Percentiles rank a stretch among this genome's conserved stretches.
These are phyloP conservation scores for Colletotrichum tabaci DNA, from an alignment of 2,329 filamentous ascomycete genomes.

Conservation along the genomic window DNA sequence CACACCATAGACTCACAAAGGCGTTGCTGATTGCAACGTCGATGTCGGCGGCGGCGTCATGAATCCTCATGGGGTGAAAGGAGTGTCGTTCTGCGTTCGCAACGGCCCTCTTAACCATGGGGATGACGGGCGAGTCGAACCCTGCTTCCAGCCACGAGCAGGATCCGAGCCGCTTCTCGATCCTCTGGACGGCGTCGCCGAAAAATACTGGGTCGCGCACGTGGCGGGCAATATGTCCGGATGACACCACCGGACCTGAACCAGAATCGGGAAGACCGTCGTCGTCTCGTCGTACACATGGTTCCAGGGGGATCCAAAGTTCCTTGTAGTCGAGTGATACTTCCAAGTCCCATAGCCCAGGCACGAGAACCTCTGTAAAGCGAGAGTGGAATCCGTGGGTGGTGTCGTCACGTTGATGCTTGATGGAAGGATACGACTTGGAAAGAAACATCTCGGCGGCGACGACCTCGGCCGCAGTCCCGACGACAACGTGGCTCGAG, in stretches of 20 bases:
- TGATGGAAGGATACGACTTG: not conserved
- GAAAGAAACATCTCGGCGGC: not conserved
- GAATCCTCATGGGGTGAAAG: too few relatives aligned
- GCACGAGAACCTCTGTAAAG: not conserved
- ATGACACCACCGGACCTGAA: not conserved
- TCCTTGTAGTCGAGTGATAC: not conserved
- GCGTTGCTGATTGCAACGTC: too few relatives aligned
- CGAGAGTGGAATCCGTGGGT: conserved; percentile 5
- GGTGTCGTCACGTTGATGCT: not conserved
- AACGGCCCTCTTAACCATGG: not conserved
- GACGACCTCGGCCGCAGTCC: not conserved
- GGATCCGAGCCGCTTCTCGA: not conserved
- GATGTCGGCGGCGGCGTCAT: too few relatives aligned
- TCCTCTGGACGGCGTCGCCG: not conserved
- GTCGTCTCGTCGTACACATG: not conserved
- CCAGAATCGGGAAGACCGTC: too few relatives aligned
- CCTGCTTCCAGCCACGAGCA: conserved; percentile 7
- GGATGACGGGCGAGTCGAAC: not conserved
- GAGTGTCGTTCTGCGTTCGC: too few relatives aligned
- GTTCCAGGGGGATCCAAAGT: not conserved
- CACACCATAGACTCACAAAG: too few relatives aligned
- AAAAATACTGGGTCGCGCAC: not conserved
- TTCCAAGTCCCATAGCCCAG: not conserved
- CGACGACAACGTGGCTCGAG: not conserved
- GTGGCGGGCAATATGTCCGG: not conserved